Base-by-base conservation (phyloP, 1,139 yeast species). In the Nadsonia commutata region DNA sequence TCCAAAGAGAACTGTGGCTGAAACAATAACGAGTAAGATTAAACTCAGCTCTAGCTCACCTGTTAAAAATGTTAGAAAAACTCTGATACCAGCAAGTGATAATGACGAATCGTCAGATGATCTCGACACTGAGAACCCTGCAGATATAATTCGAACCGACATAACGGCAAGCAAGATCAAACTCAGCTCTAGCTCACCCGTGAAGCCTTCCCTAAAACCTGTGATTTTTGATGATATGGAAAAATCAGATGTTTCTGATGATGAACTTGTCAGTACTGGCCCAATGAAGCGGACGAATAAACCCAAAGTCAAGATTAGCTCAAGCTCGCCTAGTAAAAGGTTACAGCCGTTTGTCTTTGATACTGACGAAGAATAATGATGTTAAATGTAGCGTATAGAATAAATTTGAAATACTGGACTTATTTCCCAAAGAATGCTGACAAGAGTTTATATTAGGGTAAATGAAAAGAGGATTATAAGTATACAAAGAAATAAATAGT, bases 381-480 rank as follows among this genome's bases (percentile, higher is more conserved):
- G n/a, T n/a, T n/a, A n/a, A n/a, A n/a, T n/a, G n/a, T n/a, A n/a
- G n/a, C n/a, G n/a, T n/a, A n/a, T n/a, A n/a, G n/a, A n/a, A n/a
- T n/a, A n/a, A n/a, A n/a, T n/a, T n/a, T n/a, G n/a, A n/a, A n/a
- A n/a, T n/a, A n/a, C n/a, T n/a, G n/a, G n/a, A n/a, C n/a, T n/a
- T 37, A 31, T 11, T 16, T 11, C 20, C 3, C 36, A 19, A 21
- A 22, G 20, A 33, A 20, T 2, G 38, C 37, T 21, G 45, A 50
- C 18, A 42, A 45, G 40, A 41, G 39, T 43, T 27, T 20, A 27
- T 43, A 39, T 27, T 27, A 19, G 17, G 43, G 38, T n/a, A 37
- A 21, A 18, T 39, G 31, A 23, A 33, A 20, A 38, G 22, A 20
- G 38, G 31, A 36, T 21, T 43, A 23, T 31, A 23, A 27, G 37